A percentile compares a stretch with the other conserved stretches of the same genome.
These are phyloP conservation scores for Hirsutella thompsonii DNA, from an alignment of 2,329 filamentous ascomycete genomes.

Conservation along the genomic window DNA sequence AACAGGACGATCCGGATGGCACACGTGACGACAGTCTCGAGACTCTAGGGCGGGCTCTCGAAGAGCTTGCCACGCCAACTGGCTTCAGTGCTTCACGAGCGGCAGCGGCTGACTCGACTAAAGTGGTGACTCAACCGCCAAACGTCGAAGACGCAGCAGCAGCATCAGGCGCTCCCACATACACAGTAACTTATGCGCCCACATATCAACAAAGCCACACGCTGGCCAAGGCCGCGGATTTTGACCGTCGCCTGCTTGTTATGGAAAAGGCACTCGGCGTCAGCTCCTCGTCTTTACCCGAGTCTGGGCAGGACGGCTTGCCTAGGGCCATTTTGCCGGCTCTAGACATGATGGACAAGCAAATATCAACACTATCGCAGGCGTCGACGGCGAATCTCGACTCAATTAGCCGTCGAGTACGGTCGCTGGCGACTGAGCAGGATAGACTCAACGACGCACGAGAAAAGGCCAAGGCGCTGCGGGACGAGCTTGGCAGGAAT, in stretches of 20 bases:
- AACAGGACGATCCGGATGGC: slow-evolving; percentile 32
- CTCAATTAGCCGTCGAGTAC: slow-evolving; percentile 54
- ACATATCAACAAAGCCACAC: slow-evolving; percentile 56
- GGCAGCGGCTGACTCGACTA: slow-evolving; percentile 4
- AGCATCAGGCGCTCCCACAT: slow-evolving; percentile 33
- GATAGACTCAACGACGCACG: slow-evolving; percentile 56
- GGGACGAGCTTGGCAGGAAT: slow-evolving; percentile 43
- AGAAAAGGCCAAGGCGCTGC: slow-evolving; percentile 46
- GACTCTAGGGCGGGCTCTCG: slow-evolving; percentile 59
- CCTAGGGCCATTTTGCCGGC: slow-evolving; percentile 67
- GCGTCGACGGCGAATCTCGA: slow-evolving; percentile 63
- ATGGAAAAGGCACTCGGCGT: slow-evolving; percentile 76
- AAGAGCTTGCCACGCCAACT: slow-evolving; percentile 40
- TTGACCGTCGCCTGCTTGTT: slow-evolving; percentile 66
- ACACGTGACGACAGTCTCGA: slow-evolving; percentile 28
- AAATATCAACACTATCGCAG: slow-evolving; percentile 62
- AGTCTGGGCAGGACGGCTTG: slow-evolving; percentile 41
- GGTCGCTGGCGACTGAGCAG: slow-evolving; percentile 58
- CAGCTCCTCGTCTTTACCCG: slow-evolving; percentile 53
- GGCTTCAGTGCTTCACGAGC: slow-evolving; percentile 6
- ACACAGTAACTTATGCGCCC: slow-evolving; percentile 52
- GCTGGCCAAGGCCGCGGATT: slow-evolving; percentile 71
- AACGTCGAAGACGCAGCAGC: slow-evolving; percentile 9
- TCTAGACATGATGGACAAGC: slow-evolving; percentile 66
- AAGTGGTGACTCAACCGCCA: slow-evolving; percentile 6